These are phyloP conservation scores for Phoma sp. DNA, from an alignment of 2,329 filamentous ascomycete species.

Conservation along the genomic window DNA sequence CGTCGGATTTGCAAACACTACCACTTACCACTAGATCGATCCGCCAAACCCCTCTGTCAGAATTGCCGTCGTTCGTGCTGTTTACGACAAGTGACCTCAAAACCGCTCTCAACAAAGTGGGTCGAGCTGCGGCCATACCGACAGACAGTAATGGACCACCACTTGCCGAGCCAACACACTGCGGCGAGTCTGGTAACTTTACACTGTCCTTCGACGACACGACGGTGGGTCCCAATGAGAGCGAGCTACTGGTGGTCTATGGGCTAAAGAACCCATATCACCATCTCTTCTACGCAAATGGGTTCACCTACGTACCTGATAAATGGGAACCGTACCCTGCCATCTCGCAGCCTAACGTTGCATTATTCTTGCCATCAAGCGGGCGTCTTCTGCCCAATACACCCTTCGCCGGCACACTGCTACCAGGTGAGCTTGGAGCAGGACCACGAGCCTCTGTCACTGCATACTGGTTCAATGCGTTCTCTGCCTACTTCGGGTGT, in stretches of 20 bases:
- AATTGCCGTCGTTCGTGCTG: constrained; percentile 23
- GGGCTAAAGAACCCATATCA: constrained; percentile 57
- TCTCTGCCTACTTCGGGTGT: constrained; percentile 56
- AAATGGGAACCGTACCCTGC: constrained; percentile 53
- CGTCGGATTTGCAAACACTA: constrained; percentile 28
- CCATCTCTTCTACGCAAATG: constrained; percentile 59
- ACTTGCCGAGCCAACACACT: constrained; percentile 31
- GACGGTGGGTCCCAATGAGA: constrained; percentile 29
- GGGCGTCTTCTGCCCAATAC: constrained; percentile 33
- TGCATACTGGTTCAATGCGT: constrained; percentile 59
- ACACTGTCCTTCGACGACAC: constrained; percentile 41
- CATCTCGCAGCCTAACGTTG: constrained; percentile 54
- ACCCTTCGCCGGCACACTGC: constrained; percentile 41
- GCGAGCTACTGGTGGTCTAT: constrained; percentile 46
- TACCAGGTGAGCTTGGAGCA: constrained; percentile 55
- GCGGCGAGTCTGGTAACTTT: constrained; percentile 56
- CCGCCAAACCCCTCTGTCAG: constrained; percentile 30
- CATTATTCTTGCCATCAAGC: constrained; percentile 53
- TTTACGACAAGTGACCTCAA: constrained; percentile 21
- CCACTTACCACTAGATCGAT: constrained; percentile 31
- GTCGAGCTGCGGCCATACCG: constrained; percentile 9
- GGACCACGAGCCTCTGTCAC: constrained; percentile 51
- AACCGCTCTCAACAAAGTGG: constrained; percentile 19
- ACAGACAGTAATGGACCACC: background rate
- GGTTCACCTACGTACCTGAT: constrained; percentile 57